Evolutionary conservation across 2,329 filamentous ascomycete genomes (phyloP), one percentile per base, ranked within the genome.

Genomic region (Cladosporium velox): DNA sequence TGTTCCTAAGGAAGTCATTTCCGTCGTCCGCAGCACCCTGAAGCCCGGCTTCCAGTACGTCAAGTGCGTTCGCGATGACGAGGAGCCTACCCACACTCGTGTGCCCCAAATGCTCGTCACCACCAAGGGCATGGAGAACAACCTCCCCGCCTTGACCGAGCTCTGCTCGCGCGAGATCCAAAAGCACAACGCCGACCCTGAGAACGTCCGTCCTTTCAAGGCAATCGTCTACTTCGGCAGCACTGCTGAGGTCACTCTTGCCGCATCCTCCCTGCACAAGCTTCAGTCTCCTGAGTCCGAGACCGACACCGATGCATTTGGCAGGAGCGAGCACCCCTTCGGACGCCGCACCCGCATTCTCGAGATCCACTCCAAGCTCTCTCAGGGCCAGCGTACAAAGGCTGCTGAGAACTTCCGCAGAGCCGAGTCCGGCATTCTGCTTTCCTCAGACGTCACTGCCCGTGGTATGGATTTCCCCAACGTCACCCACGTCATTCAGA

Each of bases 211-310:
- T 18, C 91, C 92, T 0, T 97, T 98, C 86, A 99, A 99, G 84
- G 92, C 92, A n/a, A 96, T 99, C 67, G 82, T 97, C 51, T 99
- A 97, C 81, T 90, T 94, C 77, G 91, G 91, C 73, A 92, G 90
- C 26, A 96, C 91, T 0, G 86, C 87, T 28, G 85, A 90, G 69
- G 91, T 93, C 54, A 83, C 88, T 66, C 81, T 93, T 58, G 87
- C 87, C 26, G 80, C 84, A 24, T 81, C 85, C 18, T 79, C 90
- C 26, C 86, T 93, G 62, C 78, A 81, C 65, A 81, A 82, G 35
- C 79, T 88, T 59, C 54, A 68, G 35, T 52, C 64, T 34, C 49
- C 69, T 8, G 59, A 34, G 21, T 49, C 58, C 41, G 55, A 61
- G 18, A 67, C 65, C 73, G 58, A 63, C n/a, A 67, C 64, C n/a